Base-by-base conservation (phyloP, 805 yeast species). In the Candida vartiovaarae region DNA sequence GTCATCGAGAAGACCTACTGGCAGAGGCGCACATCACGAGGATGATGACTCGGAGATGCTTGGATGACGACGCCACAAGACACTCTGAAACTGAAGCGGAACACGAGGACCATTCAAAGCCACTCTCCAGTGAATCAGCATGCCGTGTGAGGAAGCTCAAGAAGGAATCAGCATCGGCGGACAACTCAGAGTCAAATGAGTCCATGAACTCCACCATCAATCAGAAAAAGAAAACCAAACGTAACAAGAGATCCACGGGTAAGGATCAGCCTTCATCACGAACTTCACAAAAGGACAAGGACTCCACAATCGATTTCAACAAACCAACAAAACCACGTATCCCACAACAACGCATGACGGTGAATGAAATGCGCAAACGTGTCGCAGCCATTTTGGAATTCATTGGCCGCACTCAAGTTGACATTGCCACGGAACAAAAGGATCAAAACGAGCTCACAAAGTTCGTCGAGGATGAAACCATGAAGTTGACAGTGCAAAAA, bases 311-410 rank as follows among this genome's bases (percentile, higher is more conserved):
- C 32, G 74, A 75, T 31, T 73, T 79, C 35, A 78, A 74, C 48
- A 85, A 82, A 59, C 84, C 91, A 3, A 81, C 87, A 38, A 84
- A 79, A 53, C 96, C 98, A 10, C 76, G 96, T 44, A 68, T 80
- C 36, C 97, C 96, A 6, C 82, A 82, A 46, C 80, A 80, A 23
- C 75, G 87, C 43, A 76, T 85, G 3, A 76, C 89, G 3, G 63
- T 90, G 47, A 75, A 76, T 53, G 99, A 91, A 61, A 83, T 91
- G 86, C 76, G 89, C 44, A 80, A 87, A 56, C 74, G 99, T 46
- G 84, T 89, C 2, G 83, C 87, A 3, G 95, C 96, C 2, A 91
- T 91, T 23, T 66, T 91, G 54, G 98, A 93, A 64, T 93, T 90
- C 72, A 75, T 91, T 26, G 87, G 90, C 9, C 72, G 95, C 42